phyloP scores from a whole-genome alignment of 2,329 filamentous ascomycete species.

The Periconia digitata region DNA sequence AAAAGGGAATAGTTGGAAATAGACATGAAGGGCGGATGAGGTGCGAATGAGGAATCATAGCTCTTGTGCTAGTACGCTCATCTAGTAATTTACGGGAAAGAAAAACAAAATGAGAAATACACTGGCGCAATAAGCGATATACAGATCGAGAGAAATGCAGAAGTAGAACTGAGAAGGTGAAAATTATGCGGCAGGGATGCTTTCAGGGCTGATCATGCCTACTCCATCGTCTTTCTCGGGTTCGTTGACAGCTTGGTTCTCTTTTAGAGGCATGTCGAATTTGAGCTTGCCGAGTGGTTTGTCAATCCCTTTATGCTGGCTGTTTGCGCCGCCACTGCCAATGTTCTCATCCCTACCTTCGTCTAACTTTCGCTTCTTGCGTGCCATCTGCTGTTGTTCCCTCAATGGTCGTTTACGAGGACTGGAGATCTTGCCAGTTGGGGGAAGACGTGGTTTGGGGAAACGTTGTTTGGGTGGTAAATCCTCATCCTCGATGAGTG shows the following conservation, averaged over 20 bases:
- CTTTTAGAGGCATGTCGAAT: slow-evolving; percentile 57
- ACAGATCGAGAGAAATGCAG: background rate
- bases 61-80: background rate
- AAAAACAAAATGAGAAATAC: background rate
- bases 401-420: slow-evolving; percentile 80
- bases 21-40: slow-evolving; percentile 2
- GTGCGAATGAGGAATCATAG: slow-evolving; percentile 2
- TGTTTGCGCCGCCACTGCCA: slow-evolving; percentile 20
- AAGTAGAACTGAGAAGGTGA: background rate
- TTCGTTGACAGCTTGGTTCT: slow-evolving; percentile 61
- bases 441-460: slow-evolving; percentile 61
- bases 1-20: slow-evolving; percentile 1
- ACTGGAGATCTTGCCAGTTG: slow-evolving; percentile 84
- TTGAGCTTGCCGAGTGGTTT: slow-evolving; percentile 59
- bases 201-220: slow-evolving; percentile 85
- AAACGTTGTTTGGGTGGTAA: slow-evolving; percentile 86
- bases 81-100: slow-evolving; percentile 2
- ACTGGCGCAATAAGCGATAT: slow-evolving; percentile 1
- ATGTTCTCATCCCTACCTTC: slow-evolving; percentile 45
- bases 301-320: slow-evolving; percentile 43
- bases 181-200: slow-evolving; percentile 50
- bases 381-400: slow-evolving; percentile 79
- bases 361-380: slow-evolving; percentile 78
- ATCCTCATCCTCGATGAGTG: slow-evolving; percentile 91
- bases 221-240: slow-evolving; percentile 69